These are phyloP conservation scores for Lecanicillium sp. DNA, from an alignment of 2,329 filamentous ascomycete genomes.

Conservation along the genomic window DNA sequence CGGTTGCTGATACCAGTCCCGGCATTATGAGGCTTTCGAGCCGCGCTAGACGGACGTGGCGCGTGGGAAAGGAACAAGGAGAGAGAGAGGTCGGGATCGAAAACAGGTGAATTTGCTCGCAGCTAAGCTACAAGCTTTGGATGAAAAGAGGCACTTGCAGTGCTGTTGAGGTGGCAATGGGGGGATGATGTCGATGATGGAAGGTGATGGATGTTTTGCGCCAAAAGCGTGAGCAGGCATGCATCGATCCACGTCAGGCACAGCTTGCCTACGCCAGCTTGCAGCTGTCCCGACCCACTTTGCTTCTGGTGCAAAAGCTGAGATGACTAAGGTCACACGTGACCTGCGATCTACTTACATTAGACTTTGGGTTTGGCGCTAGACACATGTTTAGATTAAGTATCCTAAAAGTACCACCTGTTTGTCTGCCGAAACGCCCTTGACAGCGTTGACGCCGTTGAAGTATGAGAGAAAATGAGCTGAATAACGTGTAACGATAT, in stretches of 20 bases:
- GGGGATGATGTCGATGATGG: constrained; percentile 9
- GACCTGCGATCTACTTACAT: too few species aligned
- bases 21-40: constrained; percentile 56
- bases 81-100: not conserved
- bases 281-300: constrained; percentile 4
- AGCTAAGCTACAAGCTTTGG: not conserved
- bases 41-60: not conserved
- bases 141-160: not conserved
- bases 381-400: too few species aligned
- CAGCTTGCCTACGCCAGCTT: constrained; percentile 25
- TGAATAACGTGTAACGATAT: too few species aligned
- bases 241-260: constrained; percentile 34
- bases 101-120: not conserved
- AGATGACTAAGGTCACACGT: constrained; percentile 1
- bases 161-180: constrained; percentile 6
- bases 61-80: not conserved
- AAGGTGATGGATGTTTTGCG: constrained; percentile 19
- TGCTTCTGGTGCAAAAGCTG: too few species aligned
- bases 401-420: too few species aligned
- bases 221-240: constrained; percentile 14
- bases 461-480: too few species aligned
- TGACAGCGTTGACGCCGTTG: too few species aligned
- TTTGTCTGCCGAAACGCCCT: too few species aligned
- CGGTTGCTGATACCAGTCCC: constrained; percentile 86
- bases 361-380: too few species aligned